A percentile compares a stretch with the other conserved stretches of the same genome.
Evolutionary conservation across 75 land plant species (phyloP).

Genomic region (Pinus albicaulis): DNA sequence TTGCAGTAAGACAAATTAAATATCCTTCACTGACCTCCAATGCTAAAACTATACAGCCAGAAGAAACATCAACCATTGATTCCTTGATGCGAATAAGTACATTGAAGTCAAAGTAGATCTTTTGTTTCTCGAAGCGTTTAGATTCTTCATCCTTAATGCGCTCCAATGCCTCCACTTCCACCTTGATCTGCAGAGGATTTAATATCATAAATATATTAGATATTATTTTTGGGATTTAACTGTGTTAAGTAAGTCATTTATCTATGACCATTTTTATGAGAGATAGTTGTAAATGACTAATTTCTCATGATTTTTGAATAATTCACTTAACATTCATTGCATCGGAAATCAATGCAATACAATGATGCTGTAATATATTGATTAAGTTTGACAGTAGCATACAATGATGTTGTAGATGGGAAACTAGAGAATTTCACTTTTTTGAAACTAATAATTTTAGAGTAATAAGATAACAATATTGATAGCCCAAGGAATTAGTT

Average conservation of each 20-base stretch:
- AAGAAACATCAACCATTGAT: conserved; percentile 63
- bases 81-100: conserved; percentile 49
- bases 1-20: neutral
- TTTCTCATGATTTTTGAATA: no score
- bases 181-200: conserved; percentile 32
- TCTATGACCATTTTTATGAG: no score
- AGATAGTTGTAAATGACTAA: no score
- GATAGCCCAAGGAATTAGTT: neutral
- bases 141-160: conserved; percentile 66
- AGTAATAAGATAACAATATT: neutral
- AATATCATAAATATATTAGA: conserved; percentile 1
- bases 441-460: neutral
- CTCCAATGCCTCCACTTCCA: conserved; percentile 54
- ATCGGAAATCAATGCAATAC: no score
- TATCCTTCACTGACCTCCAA: conserved; percentile 31
- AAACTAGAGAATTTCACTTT: neutral
- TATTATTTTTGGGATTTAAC: no score
- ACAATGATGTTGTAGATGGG: neutral
- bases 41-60: conserved; percentile 56
- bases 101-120: conserved; percentile 50
- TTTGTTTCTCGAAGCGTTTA: conserved; percentile 44
- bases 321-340: no score
- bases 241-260: no score
- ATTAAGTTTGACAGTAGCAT: neutral
- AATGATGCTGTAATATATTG: no score